These are phyloP conservation scores for Scheffersomyces ergatensis DNA, from an alignment of 805 yeast genomes.

Conservation along the genomic window DNA sequence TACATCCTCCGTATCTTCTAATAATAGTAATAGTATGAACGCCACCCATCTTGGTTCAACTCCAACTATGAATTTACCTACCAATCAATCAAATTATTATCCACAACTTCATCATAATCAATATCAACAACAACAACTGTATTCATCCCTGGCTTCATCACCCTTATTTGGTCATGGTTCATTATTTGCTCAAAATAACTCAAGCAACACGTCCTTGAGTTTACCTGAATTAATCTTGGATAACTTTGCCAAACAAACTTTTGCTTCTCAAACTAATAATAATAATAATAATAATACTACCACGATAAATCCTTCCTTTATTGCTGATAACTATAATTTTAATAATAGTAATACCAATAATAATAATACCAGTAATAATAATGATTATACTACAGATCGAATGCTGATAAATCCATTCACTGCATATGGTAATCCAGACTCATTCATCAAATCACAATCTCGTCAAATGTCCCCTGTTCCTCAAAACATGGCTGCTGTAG, in stretches of 20 bases:
- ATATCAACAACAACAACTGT: conserved; percentile 2
- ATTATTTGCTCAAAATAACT: conserved; percentile 1
- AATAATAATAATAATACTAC: background rate
- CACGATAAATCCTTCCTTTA: conserved; percentile 1
- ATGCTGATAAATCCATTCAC: conserved; percentile 28
- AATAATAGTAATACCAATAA: background rate
- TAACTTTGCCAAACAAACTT: conserved; percentile 12
- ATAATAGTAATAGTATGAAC: background rate
- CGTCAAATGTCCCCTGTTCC: conserved; percentile 6
- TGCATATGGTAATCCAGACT: conserved; percentile 40
- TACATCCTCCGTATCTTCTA: background rate
- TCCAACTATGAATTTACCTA: background rate
- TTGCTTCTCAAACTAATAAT: conserved; percentile 6
- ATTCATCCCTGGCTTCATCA: conserved; percentile 9
- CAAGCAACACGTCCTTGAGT: conserved; percentile 16
- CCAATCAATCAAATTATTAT: background rate
- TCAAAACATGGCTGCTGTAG: too few relatives aligned
- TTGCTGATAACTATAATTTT: background rate
- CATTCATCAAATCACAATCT: conserved; percentile 14
- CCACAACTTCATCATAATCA: background rate
- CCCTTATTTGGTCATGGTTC: conserved; percentile 9
- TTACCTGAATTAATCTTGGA: conserved; percentile 28
- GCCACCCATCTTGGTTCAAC: background rate
- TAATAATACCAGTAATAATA: background rate
- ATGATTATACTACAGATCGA: conserved; percentile 12